Evolutionary conservation across 257 asterid species (phyloP), one percentile per base, ranked within the genome.

Genomic region (Lycium ferocissimum): DNA sequence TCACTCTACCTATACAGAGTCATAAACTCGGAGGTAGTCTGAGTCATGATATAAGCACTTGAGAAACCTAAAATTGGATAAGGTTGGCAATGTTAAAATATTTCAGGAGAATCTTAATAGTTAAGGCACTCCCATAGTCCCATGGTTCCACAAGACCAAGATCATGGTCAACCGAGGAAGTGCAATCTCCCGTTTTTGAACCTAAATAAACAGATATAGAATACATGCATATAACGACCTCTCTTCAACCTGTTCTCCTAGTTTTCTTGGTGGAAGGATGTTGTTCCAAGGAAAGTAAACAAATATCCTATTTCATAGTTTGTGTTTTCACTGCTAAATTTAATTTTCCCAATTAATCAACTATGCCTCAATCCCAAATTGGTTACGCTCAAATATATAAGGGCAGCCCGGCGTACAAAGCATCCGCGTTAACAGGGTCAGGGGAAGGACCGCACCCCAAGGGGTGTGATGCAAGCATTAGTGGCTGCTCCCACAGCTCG

Each of bases 101-200:
- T 38, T 70, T 70, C 78, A 70, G 78, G 54, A 70, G 53, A 70
- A 70, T 38, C 54, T 70, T 70, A 38, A 38, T 45, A 70, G 33
- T 70, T 70, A 70, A 70, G 12, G 54, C 78, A 70, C 26, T 38
- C 8, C 54, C 15, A 37, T 26, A 26, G 33, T 26, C 33, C 33
- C 33, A 26, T 38, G 26, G 17, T 38, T 70, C 14, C 1, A 70
- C 78, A 70, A 70, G 33, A 70, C 54, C 78, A 70, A 70, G 53
- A 70, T 38, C 54, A 70, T 70, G 78, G 78, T 15, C 78, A 70
- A 70, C 78, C 15, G 5, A 70, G 33, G 78, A 38, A 38, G 54
- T 38, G 78, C 53, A 70, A 70, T 70, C 78, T 70, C 78, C 33
- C 0, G 33, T 18, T 70, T 15, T 38, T 17, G 15, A 69, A 70